These are phyloP conservation scores for Tilletia caries DNA, from an alignment of 1,284 basidiomycete genomes.

Conservation along the genomic window DNA sequence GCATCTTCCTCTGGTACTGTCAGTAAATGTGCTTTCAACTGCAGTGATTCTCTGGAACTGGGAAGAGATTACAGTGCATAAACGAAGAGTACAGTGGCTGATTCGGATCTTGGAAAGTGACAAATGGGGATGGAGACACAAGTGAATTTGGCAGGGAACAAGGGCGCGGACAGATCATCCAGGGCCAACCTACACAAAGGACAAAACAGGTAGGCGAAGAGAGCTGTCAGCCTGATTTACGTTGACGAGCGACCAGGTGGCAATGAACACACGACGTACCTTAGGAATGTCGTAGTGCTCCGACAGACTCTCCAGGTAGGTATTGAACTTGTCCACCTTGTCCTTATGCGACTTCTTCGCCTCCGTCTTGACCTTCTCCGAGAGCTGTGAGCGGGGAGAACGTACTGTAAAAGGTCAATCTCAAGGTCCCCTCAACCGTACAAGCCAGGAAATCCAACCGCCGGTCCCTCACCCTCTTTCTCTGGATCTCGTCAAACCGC, in stretches of 20 bases:
- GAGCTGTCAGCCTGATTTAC: neutral
- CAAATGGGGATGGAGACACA: neutral
- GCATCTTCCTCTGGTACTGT: neutral
- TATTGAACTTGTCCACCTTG: slow-evolving; percentile 78
- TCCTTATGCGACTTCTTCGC: slow-evolving; percentile 91
- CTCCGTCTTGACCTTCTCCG: slow-evolving; percentile 73
- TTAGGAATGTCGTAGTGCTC: slow-evolving; percentile 93
- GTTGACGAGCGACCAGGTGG: neutral
- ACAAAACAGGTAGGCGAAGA: too few species aligned
- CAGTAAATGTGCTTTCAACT: neutral
- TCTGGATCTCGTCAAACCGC: slow-evolving; percentile 80
- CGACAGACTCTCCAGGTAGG: slow-evolving; percentile 78
- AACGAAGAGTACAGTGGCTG: neutral
- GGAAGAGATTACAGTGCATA: neutral
- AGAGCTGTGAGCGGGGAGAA: slow-evolving; percentile 60
- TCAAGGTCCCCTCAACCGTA: too few species aligned
- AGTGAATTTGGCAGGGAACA: neutral
- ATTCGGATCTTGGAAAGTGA: neutral
- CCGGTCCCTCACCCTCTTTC: slow-evolving; percentile 75
- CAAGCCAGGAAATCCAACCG: too few species aligned
- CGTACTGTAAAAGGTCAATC: neutral
- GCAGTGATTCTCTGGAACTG: too few species aligned
- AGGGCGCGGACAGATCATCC: too few species aligned
- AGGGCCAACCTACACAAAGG: neutral
- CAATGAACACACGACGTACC: slow-evolving; percentile 58